Evolutionary conservation across 2,329 filamentous ascomycete genomes (phyloP), one percentile per base, ranked within the genome.

Genomic region (Sclerotiophoma versabilis): DNA sequence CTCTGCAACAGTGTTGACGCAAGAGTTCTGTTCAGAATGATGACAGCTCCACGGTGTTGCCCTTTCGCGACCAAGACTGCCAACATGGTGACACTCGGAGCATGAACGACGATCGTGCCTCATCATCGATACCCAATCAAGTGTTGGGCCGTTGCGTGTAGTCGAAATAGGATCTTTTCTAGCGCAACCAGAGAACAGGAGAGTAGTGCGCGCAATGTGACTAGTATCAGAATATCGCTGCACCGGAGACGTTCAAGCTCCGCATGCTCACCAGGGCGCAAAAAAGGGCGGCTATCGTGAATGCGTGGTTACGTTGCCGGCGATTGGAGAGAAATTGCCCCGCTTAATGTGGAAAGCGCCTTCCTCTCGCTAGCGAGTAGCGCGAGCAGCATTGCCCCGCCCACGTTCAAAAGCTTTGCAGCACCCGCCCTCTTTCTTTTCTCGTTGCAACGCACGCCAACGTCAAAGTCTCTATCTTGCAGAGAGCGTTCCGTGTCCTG

Each of bases 401-500:
- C 45, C 46, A 46, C 47, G 34, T 38, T n/a, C 37, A 46, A 56
- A 56, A 44, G 25, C 46, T 55, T 41, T 42, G 46, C 52, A 44
- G 27, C 22, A 43, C 43, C 43, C 51, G 34, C 47, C 37, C 42
- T 42, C 53, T 33, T 49, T 55, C 47, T 51, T 51, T 50, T 50
- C 41, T 51, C 46, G 53, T 56, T 49, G 53, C 53, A 49, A 45
- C 58, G 49, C 63, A 59, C 60, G 50, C 54, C 54, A 66, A 58
- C 59, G 56, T 58, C 59, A 55, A 58, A 65, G 59, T 50, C 49
- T 60, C 60, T 60, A 63, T 59, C 33, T 48, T 52, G 54, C 54
- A 65, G 58, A 63, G 60, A 54, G 63, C 63, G 53, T 57, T 48
- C 59, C 61, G 60, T 62, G 62, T 71, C 67, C 68, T 70, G 70